Percentiles rank a stretch among this genome's conserved stretches.
These are phyloP conservation scores for Phialophora tarda DNA, from an alignment of 2,329 filamentous ascomycete genomes.

Conservation along the genomic window DNA sequence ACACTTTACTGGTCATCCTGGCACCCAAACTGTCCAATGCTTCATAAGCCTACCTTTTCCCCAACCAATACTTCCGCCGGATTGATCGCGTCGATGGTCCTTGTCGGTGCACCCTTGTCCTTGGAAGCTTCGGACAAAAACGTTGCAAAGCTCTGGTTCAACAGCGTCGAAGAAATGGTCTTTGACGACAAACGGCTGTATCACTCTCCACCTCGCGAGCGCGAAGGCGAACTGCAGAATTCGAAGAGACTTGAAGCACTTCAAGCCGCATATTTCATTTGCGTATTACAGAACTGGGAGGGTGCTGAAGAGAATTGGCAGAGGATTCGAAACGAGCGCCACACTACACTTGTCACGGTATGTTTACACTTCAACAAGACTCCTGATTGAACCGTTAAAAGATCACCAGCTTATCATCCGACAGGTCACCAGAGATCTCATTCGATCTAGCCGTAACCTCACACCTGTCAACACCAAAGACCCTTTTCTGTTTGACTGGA, in stretches of 20 bases:
- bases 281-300: too few species aligned
- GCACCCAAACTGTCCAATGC: conserved; percentile 9
- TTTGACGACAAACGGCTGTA: neutral
- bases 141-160: neutral
- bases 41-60: conserved; percentile 16
- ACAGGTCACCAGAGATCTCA: too few species aligned
- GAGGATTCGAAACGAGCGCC: too few species aligned
- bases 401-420: neutral
- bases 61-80: neutral
- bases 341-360: too few species aligned
- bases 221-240: neutral
- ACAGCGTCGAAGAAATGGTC: conserved; percentile 2
- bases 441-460: too few species aligned
- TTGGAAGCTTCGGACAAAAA: neutral
- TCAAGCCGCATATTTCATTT: neutral
- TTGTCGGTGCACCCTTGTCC: conserved; percentile 8
- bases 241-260: neutral
- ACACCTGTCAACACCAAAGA: too few species aligned
- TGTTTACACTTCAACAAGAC: too few species aligned
- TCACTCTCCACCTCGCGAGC: neutral
- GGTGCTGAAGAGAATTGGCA: too few species aligned
- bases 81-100: conserved; percentile 7
- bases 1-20: conserved; percentile 14
- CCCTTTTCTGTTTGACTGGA: too few species aligned
- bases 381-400: too few species aligned